phyloP scores from a whole-genome alignment of 1,284 basidiomycete genomes.

The Puccinia coronata region DNA sequence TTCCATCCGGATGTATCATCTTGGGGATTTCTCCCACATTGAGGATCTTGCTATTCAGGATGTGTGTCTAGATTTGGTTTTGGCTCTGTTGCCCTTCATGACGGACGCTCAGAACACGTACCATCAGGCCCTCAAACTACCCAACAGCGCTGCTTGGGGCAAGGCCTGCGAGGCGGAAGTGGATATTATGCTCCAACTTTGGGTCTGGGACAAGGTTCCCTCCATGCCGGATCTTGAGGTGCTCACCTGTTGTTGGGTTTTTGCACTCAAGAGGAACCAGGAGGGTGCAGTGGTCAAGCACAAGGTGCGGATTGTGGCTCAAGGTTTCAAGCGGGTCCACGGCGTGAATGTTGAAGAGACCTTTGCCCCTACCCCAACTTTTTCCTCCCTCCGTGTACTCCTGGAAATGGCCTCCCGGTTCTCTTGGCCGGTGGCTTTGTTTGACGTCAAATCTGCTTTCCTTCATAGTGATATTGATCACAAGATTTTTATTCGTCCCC shows the following conservation, averaged over 20 bases:
- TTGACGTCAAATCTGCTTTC: slow-evolving; percentile 1
- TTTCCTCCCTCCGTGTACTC: not conserved
- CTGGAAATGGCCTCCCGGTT: not conserved
- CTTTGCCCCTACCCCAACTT: not conserved
- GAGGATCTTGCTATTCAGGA: not conserved
- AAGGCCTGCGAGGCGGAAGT: not conserved
- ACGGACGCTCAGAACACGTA: not conserved
- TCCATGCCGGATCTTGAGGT: not conserved
- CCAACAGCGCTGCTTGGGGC: not conserved
- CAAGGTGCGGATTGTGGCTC: not conserved
- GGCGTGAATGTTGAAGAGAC: not conserved
- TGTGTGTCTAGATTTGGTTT: no score
- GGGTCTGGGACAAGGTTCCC: not conserved
- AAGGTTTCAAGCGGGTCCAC: not conserved
- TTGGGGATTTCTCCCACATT: not conserved
- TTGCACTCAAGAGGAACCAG: not conserved
- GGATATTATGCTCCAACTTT: not conserved
- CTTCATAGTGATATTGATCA: not conserved
- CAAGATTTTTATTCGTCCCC: not conserved
- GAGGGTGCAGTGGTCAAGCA: not conserved
- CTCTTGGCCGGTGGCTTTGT: not conserved
- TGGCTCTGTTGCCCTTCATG: not conserved
- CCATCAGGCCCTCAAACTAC: not conserved
- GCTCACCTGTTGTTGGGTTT: not conserved
- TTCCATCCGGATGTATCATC: not conserved